Conservation (phyloP, 495 filamentous ascomycete species). For the Viridothelium virens region DNA sequence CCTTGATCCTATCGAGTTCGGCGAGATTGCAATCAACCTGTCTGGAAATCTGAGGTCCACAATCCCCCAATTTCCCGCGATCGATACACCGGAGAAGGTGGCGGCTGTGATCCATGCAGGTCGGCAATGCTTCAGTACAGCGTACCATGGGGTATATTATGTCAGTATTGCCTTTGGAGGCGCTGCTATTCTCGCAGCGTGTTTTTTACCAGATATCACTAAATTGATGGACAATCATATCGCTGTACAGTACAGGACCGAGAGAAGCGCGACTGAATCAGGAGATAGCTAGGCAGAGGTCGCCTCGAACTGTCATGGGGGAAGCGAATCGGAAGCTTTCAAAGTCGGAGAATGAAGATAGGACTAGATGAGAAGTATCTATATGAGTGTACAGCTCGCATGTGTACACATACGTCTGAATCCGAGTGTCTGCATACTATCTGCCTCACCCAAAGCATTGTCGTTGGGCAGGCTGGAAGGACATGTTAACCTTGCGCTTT, state of each 20-base stretch:
- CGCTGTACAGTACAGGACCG: slow-evolving; percentile 36
- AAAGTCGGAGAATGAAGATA: too few relatives aligned
- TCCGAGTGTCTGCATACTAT: too few relatives aligned
- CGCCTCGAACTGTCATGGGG: not conserved
- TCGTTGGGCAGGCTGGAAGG: too few relatives aligned
- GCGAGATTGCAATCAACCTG: slow-evolving; percentile 1
- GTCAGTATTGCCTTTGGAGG: slow-evolving; percentile 57
- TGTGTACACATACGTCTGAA: too few relatives aligned
- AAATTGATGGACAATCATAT: slow-evolving; percentile 59
- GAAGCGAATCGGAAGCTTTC: too few relatives aligned
- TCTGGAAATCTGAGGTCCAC: not conserved
- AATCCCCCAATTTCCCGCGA: not conserved
- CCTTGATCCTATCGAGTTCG: not conserved
- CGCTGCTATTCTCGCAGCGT: slow-evolving; percentile 53
- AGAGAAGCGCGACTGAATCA: not conserved
- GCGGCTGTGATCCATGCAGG: slow-evolving; percentile 1
- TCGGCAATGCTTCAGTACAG: not conserved
- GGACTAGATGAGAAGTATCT: too few relatives aligned
- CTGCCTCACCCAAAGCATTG: too few relatives aligned
- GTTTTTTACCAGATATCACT: slow-evolving; percentile 54
- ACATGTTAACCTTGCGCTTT: too few relatives aligned
- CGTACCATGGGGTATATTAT: slow-evolving; percentile 46
- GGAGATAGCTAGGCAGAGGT: not conserved
- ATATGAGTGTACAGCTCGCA: too few relatives aligned
- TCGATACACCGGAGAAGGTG: slow-evolving; percentile 7